A percentile compares a stretch with the other conserved stretches of the same genome.
Conservation (phyloP, 23 red algal species). For the Gracilaria domingensis region DNA sequence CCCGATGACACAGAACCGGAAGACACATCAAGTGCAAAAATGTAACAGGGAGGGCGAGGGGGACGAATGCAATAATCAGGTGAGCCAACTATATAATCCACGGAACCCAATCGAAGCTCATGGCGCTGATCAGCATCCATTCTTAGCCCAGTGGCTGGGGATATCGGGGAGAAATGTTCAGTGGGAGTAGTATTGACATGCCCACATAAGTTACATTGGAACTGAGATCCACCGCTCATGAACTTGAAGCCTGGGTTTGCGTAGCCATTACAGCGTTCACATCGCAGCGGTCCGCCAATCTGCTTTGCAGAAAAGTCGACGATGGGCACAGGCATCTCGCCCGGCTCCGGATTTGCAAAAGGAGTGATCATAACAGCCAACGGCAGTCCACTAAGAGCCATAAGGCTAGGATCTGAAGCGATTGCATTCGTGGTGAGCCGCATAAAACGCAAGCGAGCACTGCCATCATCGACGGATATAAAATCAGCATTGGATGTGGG, state of each 20-base stretch:
- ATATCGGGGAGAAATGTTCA: slow-evolving; percentile 84
- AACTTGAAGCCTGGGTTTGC: slow-evolving; percentile 95
- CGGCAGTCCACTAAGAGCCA: slow-evolving; percentile 64
- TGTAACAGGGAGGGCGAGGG: slow-evolving; percentile 70
- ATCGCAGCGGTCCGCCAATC: slow-evolving; percentile 87
- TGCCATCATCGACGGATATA: slow-evolving; percentile 71
- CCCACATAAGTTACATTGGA: slow-evolving; percentile 93
- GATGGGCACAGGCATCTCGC: slow-evolving; percentile 56
- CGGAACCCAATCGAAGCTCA: slow-evolving; percentile 89
- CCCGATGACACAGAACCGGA: slow-evolving; percentile 61
- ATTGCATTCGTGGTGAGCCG: slow-evolving; percentile 71
- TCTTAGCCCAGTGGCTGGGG: slow-evolving; percentile 76
- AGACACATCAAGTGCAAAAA: slow-evolving; percentile 91
- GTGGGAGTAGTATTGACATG: slow-evolving; percentile 72
- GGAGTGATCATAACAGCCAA: slow-evolving; percentile 77
- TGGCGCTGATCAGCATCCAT: slow-evolving; percentile 81
- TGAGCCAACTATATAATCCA: slow-evolving; percentile 92
- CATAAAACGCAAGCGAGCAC: slow-evolving; percentile 65
- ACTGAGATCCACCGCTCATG: slow-evolving; percentile 82
- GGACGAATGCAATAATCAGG: slow-evolving; percentile 77
- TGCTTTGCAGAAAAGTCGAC: slow-evolving; percentile 70
- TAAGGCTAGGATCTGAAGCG: slow-evolving; percentile 53
- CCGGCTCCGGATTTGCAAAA: slow-evolving; percentile 67
- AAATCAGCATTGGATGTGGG: slow-evolving; percentile 67
- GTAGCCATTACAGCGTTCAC: slow-evolving; percentile 92